These are phyloP conservation scores for Thelephora terrestris DNA, from an alignment of 1,284 basidiomycete species.

Conservation along the genomic window DNA sequence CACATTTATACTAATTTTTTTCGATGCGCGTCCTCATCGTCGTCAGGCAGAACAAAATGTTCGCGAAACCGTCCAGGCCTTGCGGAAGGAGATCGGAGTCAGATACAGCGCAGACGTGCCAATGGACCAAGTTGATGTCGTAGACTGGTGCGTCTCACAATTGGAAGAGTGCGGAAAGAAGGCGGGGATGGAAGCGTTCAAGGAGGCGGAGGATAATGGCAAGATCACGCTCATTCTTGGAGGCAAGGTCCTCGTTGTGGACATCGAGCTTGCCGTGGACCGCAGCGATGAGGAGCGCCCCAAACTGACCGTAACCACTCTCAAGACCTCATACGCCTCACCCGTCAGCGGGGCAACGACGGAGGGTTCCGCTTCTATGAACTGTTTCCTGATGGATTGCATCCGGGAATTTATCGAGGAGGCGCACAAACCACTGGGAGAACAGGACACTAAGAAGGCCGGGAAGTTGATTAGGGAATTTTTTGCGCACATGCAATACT, in stretches of 20 bases:
- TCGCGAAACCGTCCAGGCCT: conserved; percentile 32
- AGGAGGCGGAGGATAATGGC: conserved; percentile 40
- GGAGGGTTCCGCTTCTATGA: conserved; percentile 46
- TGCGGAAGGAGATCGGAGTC: conserved; percentile 33
- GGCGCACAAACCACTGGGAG: conserved; percentile 45
- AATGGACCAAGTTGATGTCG: conserved; percentile 30
- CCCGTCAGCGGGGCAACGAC: conserved; percentile 29
- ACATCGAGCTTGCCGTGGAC: conserved; percentile 51
- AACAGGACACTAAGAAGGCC: conserved; percentile 40
- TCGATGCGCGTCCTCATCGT: conserved; percentile 10
- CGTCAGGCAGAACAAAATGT: conserved; percentile 42
- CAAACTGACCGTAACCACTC: conserved; percentile 34
- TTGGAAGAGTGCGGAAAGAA: conserved; percentile 49
- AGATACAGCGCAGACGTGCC: conserved; percentile 56
- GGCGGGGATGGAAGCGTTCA: conserved; percentile 65
- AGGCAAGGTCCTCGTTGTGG: conserved; percentile 68
- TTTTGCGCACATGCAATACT: conserved; percentile 49
- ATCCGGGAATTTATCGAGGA: conserved; percentile 48
- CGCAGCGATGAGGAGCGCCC: conserved; percentile 27
- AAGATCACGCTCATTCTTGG: conserved; percentile 52
- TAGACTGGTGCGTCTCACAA: conserved; percentile 46
- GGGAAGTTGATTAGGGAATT: conserved; percentile 37
- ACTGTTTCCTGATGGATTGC: conserved; percentile 45
- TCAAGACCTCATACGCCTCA: conserved; percentile 69
- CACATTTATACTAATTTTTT: conserved; percentile 4